phyloP scores from a whole-genome alignment of 352 stramenopile genomes.

The Aphanomyces invadans region DNA sequence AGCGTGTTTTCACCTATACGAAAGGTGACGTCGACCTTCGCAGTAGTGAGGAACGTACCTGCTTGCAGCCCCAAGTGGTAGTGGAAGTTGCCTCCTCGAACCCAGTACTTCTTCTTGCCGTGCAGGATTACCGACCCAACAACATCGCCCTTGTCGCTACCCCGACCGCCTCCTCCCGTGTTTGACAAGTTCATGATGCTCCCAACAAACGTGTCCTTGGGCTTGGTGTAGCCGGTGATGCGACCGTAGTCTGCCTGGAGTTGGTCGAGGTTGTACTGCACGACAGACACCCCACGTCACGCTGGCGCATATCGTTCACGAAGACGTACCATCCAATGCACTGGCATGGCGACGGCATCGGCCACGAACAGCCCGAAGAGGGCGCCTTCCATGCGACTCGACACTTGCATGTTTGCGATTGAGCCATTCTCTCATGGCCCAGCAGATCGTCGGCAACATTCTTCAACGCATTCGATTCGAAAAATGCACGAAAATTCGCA shows the following conservation, averaged over 20 bases:
- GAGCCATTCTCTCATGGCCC: neutral
- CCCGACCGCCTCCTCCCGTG: constrained; percentile 56
- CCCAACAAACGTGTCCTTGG: constrained; percentile 40
- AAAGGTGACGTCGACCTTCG: neutral
- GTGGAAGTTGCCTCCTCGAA: constrained; percentile 43
- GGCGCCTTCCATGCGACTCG: constrained; percentile 27
- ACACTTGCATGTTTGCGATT: neutral
- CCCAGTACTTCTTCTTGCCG: constrained; percentile 65
- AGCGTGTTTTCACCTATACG: constrained; percentile 59
- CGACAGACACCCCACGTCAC: neutral
- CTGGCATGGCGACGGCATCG: constrained; percentile 58
- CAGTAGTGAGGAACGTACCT: neutral
- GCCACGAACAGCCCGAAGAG: constrained; percentile 43
- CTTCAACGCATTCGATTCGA: neutral
- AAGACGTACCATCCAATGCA: constrained; percentile 48
- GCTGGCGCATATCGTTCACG: neutral
- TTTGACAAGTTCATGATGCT: constrained; percentile 69
- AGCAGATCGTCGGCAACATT: neutral
- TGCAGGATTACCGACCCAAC: constrained; percentile 77
- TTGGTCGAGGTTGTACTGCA: constrained; percentile 49
- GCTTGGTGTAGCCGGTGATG: constrained; percentile 51
- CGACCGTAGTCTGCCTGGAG: constrained; percentile 49
- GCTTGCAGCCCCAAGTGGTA: constrained; percentile 59
- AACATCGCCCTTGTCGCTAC: constrained; percentile 36
- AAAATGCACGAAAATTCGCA: neutral